Conservation (phyloP, 2,329 filamentous ascomycete genomes). For the Xylaria digitata region DNA sequence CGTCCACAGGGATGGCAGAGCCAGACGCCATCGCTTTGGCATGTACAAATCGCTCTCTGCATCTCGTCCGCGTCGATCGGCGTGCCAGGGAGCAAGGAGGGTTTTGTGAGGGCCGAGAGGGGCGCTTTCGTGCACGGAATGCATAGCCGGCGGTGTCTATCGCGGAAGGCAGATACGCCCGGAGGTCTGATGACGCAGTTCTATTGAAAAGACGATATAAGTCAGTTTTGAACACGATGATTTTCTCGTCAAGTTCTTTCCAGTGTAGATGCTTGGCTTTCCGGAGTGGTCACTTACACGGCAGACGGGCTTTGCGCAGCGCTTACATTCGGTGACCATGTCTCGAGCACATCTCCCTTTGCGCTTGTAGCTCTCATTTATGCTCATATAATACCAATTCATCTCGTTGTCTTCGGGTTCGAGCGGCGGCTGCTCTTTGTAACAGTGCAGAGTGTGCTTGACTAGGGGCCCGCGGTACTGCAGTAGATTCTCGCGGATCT, state of each 20-base stretch:
- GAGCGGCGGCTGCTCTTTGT: constrained; percentile 71
- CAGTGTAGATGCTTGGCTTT: not conserved
- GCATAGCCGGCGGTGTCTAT: constrained; percentile 85
- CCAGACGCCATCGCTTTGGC: constrained; percentile 73
- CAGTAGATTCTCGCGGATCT: constrained; percentile 80
- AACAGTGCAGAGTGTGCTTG: constrained; percentile 80
- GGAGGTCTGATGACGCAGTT: constrained; percentile 92
- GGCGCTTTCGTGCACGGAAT: constrained; percentile 78
- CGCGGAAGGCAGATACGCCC: constrained; percentile 71
- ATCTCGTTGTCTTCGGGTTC: constrained; percentile 66
- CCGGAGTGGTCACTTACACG: constrained; percentile 67
- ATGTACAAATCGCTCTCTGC: constrained; percentile 66
- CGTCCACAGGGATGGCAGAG: constrained; percentile 87
- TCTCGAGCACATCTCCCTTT: constrained; percentile 85
- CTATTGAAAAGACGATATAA: constrained; percentile 57
- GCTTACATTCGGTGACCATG: constrained; percentile 84
- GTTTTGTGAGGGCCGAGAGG: constrained; percentile 65
- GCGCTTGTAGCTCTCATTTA: constrained; percentile 63
- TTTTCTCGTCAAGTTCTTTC: not conserved
- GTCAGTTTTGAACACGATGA: not conserved
- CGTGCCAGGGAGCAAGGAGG: constrained; percentile 57
- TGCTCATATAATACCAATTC: constrained; percentile 70
- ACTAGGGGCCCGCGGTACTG: constrained; percentile 82
- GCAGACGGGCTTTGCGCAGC: constrained; percentile 82
- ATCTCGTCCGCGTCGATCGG: constrained; percentile 66